A percentile compares a stretch with the other conserved stretches of the same genome.
Conservation (phyloP, 2,329 filamentous ascomycete genomes). For the Colletotrichum sp. region DNA sequence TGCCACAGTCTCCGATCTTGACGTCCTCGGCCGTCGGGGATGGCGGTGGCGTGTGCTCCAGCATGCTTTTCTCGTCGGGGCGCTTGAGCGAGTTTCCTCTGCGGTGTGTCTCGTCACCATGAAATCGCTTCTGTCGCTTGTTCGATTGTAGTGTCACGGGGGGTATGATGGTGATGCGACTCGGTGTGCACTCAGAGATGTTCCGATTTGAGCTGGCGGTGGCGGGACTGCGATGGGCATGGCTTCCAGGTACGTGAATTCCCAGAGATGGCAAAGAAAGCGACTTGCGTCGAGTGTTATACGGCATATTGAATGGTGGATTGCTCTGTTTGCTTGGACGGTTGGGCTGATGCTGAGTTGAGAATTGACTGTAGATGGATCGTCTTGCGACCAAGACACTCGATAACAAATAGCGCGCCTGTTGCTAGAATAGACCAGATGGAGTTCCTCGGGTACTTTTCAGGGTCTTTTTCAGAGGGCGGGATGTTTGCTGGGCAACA, state of each 20-base stretch:
- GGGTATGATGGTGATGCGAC: background rate
- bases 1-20: background rate
- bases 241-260: constrained; percentile 79
- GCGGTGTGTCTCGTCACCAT: constrained; percentile 50
- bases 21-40: constrained; percentile 30
- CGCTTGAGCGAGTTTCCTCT: background rate
- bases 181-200: constrained; percentile 25
- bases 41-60: constrained; percentile 73
- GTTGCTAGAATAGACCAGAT: background rate
- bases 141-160: constrained; percentile 43
- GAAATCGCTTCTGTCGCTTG: constrained; percentile 82
- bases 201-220: constrained; percentile 38
- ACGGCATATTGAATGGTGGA: constrained; percentile 68
- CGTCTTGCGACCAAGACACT: background rate
- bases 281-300: constrained; percentile 97
- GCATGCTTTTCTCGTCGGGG: constrained; percentile 42
- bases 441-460: background rate
- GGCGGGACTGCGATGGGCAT: constrained; percentile 63
- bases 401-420: background rate
- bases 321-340: background rate
- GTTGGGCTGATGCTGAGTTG: background rate
- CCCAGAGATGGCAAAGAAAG: constrained; percentile 91
- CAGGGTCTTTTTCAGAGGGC: background rate
- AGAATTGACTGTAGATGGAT: background rate
- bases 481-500: background rate